These are phyloP conservation scores for Hemisphaericaspora subhashii DNA, from an alignment of 1,139 yeast species.

Conservation along the genomic window DNA sequence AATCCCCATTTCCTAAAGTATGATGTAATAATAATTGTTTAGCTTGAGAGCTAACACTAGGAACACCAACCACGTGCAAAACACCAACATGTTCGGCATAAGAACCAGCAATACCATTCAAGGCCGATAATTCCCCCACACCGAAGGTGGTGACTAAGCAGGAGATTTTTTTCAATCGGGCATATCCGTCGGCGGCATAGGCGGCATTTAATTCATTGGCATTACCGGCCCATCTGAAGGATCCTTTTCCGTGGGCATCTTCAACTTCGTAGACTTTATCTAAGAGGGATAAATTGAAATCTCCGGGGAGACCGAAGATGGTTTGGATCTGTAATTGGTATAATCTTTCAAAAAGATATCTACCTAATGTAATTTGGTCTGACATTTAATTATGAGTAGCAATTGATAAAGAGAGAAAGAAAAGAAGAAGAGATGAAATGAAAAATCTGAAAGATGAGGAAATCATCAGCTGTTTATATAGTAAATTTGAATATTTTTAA, in stretches of 20 bases:
- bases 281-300: conserved; percentile 38
- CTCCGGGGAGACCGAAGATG: conserved; percentile 46
- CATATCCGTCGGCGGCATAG: conserved; percentile 45
- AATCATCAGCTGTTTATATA: not conserved
- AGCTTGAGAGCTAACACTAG: conserved; percentile 38
- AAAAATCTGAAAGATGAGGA: not conserved
- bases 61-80: conserved; percentile 42
- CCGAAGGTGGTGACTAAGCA: conserved; percentile 45
- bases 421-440: not conserved
- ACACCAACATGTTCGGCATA: conserved; percentile 45
- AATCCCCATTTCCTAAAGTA: conserved; percentile 48
- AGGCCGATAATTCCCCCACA: conserved; percentile 42
- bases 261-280: conserved; percentile 42
- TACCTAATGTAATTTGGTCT: conserved; percentile 38
- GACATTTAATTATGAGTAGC: conserved; percentile 21
- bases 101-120: conserved; percentile 44
- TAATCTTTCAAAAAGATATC: conserved; percentile 45
- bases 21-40: conserved; percentile 43
- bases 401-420: conserved; percentile 1
- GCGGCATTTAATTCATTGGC: conserved; percentile 47
- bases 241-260: conserved; percentile 16
- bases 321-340: conserved; percentile 41
- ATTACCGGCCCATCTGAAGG: conserved; percentile 43
- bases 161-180: conserved; percentile 38
- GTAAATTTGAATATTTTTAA: not conserved